Conservation (phyloP, 257 asterid genomes). For the Handroanthus guayacan region DNA sequence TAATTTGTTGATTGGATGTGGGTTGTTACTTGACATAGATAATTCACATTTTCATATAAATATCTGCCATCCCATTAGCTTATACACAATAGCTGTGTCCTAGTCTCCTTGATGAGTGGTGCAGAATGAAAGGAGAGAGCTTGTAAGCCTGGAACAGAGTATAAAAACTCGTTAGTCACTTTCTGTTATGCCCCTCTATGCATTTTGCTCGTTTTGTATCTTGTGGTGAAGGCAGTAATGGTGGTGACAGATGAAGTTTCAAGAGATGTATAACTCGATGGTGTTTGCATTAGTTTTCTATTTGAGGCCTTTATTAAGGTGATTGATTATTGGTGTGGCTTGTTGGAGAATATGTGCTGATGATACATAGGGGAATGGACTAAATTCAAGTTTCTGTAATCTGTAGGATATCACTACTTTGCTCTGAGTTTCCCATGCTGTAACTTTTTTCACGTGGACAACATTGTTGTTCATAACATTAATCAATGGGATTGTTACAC, state of each 20-base stretch:
- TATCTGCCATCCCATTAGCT: constrained; percentile 2
- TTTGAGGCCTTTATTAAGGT: constrained; percentile 20
- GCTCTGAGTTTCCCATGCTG: not conserved
- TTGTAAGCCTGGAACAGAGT: not conserved
- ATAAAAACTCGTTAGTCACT: not conserved
- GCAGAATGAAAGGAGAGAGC: not conserved
- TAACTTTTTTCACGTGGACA: not conserved
- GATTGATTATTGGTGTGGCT: constrained; percentile 23
- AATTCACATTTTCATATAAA: not conserved
- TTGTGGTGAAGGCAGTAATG: not conserved
- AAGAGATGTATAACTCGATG: not conserved
- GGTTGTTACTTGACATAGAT: not conserved
- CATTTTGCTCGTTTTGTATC: not conserved
- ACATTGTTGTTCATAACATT: not conserved
- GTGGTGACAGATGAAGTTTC: constrained; percentile 4
- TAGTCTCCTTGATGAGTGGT: constrained; percentile 7
- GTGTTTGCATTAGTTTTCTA: not conserved
- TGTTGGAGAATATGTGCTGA: constrained; percentile 21
- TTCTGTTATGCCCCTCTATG: constrained; percentile 15
- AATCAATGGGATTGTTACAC: not conserved
- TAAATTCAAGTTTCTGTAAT: constrained; percentile 13
- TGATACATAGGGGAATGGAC: not conserved
- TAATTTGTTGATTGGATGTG: not conserved
- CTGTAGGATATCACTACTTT: not conserved
- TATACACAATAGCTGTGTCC: not conserved